These are phyloP conservation scores for Vitis hybrid DNA, from an alignment of 177 flowering plant species.

Conservation along the genomic window DNA sequence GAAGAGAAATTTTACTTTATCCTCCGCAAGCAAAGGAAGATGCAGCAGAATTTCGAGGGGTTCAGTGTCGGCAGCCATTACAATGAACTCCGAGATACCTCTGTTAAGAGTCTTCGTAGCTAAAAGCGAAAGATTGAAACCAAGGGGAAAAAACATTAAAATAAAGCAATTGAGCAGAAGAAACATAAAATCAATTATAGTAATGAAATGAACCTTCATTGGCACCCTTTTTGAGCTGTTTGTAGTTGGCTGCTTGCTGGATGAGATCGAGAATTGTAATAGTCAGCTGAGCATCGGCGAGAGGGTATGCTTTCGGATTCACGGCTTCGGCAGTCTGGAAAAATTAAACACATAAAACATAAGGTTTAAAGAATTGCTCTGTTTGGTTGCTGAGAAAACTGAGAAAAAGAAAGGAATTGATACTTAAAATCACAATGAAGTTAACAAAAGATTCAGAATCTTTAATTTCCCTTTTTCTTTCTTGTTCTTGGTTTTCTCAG, in stretches of 20 bases:
- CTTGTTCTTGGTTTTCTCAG: too few relatives aligned
- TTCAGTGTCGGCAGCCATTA: conserved; percentile 89
- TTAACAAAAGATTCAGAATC: too few relatives aligned
- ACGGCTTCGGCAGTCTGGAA: conserved; percentile 61
- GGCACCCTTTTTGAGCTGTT: conserved; percentile 82
- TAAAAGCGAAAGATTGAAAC: conserved; percentile 22
- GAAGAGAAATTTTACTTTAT: conserved; percentile 47
- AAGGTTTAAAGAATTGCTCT: too few relatives aligned
- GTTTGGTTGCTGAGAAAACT: too few relatives aligned
- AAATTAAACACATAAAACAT: too few relatives aligned
- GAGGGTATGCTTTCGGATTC: conserved; percentile 81
- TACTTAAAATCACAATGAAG: too few relatives aligned
- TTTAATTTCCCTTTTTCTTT: too few relatives aligned
- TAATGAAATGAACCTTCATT: conserved; percentile 55
- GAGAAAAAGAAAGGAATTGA: too few relatives aligned
- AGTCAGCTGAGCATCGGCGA: conserved; percentile 62
- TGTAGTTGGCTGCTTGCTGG: conserved; percentile 70
- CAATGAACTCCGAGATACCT: conserved; percentile 87
- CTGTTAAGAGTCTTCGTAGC: conserved; percentile 83
- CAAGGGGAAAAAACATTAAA: background rate
- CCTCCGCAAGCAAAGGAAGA: conserved; percentile 80
- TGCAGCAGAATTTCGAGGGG: conserved; percentile 89
- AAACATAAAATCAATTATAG: too few relatives aligned
- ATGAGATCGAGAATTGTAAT: conserved; percentile 61
- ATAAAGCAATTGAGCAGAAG: background rate